Conservation (phyloP, 2,329 filamentous ascomycete species). For the Penicillium sp. region DNA sequence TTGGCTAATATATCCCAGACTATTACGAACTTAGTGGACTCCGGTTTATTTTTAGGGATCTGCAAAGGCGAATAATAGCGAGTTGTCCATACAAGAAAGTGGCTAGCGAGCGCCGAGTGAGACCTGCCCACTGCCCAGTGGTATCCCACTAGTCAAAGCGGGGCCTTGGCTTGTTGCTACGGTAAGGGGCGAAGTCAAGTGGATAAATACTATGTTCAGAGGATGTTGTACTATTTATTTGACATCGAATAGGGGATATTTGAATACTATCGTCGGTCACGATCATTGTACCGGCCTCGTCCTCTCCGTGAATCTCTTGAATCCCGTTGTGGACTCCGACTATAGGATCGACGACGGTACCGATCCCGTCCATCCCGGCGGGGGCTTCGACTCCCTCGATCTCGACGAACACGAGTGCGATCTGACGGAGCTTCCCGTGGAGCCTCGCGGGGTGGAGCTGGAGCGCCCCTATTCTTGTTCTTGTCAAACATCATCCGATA, state of each 20-base stretch:
- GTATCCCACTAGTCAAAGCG: constrained; percentile 8
- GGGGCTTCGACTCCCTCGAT: constrained; percentile 34
- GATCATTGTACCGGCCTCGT: constrained; percentile 37
- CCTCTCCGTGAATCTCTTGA: constrained; percentile 29
- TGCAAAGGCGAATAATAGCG: constrained; percentile 12
- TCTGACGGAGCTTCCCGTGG: constrained; percentile 34
- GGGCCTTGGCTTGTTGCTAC: constrained; percentile 8
- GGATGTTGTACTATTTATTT: not conserved
- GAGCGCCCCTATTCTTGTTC: constrained; percentile 12
- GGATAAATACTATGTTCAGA: not conserved
- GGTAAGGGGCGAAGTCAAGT: not conserved
- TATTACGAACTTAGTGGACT: not conserved
- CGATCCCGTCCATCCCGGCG: constrained; percentile 30
- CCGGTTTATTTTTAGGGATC: constrained; percentile 24
- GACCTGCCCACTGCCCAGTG: constrained; percentile 20
- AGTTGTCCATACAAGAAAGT: constrained; percentile 7
- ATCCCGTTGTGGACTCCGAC: constrained; percentile 30
- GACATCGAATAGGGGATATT: constrained; percentile 2
- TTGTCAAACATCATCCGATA: constrained; percentile 84
- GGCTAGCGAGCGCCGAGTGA: constrained; percentile 14
- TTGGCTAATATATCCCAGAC: constrained; percentile 4
- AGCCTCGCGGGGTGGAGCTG: constrained; percentile 8
- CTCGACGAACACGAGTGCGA: constrained; percentile 43
- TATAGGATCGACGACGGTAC: constrained; percentile 41
- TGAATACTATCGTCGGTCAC: constrained; percentile 20